Evolutionary conservation across 345 rosid species (phyloP).

Genomic region (Gossypium australe): DNA sequence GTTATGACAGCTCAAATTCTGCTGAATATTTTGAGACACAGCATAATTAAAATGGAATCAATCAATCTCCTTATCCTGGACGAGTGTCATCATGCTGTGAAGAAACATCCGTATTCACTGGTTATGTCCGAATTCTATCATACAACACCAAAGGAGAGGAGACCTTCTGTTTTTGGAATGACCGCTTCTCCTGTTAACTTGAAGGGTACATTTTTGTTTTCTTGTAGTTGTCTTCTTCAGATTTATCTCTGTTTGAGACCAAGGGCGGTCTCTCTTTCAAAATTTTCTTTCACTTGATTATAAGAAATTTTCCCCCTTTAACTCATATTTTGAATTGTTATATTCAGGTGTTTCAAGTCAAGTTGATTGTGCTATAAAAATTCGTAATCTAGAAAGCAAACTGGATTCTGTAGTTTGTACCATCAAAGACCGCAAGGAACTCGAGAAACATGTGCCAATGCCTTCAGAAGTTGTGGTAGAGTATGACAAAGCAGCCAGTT

Average conservation of each 20-base stretch:
- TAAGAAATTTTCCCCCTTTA: background rate
- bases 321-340: background rate
- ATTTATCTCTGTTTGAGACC: constrained; percentile 2
- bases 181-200: constrained; percentile 98
- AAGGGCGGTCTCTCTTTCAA: background rate
- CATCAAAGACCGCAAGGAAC: constrained; percentile 87
- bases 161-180: constrained; percentile 97
- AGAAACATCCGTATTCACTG: constrained; percentile 95
- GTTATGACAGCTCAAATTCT: constrained; percentile 99
- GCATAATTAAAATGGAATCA: constrained; percentile 87
- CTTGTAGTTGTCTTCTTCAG: background rate
- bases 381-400: constrained; percentile 96
- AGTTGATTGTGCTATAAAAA: constrained; percentile 93
- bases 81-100: constrained; percentile 99
- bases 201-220: constrained; percentile 53
- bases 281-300: background rate
- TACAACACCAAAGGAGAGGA: constrained; percentile 75
- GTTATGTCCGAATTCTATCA: constrained; percentile 99
- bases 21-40: constrained; percentile 90
- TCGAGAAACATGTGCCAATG: constrained; percentile 96
- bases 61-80: constrained; percentile 89
- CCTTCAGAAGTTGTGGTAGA: constrained; percentile 87
- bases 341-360: constrained; percentile 90
- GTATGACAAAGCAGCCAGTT: constrained; percentile 89
- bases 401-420: constrained; percentile 88